Evolutionary conservation across 73 alveolate genomes (phyloP), one percentile per base, ranked within the genome.

Genomic region (Symbiodinium natans): DNA sequence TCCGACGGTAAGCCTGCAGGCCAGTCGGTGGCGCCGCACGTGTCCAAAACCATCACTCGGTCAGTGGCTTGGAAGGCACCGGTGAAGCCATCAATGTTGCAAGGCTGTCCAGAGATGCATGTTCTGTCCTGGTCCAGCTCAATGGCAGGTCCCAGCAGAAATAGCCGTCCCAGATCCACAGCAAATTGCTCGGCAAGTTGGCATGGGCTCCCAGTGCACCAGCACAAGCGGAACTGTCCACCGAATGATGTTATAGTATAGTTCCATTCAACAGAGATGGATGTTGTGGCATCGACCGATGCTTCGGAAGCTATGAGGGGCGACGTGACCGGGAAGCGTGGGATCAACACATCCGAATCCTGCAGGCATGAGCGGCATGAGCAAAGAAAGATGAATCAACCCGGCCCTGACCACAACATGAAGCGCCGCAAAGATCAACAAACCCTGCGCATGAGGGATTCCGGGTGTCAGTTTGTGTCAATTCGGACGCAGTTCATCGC

Each of bases 151-250:
- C 94, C 94, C 25, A 86, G 27, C 4, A 86, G 63, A 36, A 3
- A 27, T 41, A 86, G 40, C 17, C 56, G 83, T 5, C 94, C 94
- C 40, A 86, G 71, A 48, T 86, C 94, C 84, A 86, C 94, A 34
- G 41, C 29, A 36, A 86, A 86, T 41, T 56, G 39, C 63, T 34
- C 3, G 11, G 83, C 34, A 0, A 56, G 41, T 33, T 29, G 42
- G 41, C 94, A 86, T 3, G 38, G 84, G n/a, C 41, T 31, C 13
- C 42, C 83, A 13, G 94, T 31, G 41, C 94, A 86, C 94, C 94
- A 86, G 83, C 94, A 86, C 63, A 86, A 7, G 25, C 94, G 83
- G 71, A 54, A 86, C 41, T 86, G 56, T 15, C 94, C 94, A 31
- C 94, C 94, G 15, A 36, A 23, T 6, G 83, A 6, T 6, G 94